Evolutionary conservation across 2,329 filamentous ascomycete genomes (phyloP).

Genomic region (Verticillium dahliae): DNA sequence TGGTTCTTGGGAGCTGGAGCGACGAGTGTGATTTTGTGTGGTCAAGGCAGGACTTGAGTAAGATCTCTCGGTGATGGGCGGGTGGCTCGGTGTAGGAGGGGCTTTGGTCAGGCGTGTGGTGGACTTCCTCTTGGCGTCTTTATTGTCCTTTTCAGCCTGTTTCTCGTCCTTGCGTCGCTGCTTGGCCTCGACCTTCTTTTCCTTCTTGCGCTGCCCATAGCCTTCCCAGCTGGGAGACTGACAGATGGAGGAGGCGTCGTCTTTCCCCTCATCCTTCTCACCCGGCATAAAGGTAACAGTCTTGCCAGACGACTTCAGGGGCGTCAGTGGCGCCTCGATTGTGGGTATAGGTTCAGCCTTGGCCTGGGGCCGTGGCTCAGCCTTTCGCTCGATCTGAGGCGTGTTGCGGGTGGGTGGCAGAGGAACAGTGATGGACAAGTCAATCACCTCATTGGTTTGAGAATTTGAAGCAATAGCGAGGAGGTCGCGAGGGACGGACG

Average conservation of each 20-base stretch:
- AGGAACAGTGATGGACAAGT: constrained; percentile 24
- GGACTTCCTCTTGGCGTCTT: constrained; percentile 25
- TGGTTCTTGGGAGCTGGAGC: neutral
- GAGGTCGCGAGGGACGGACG: neutral
- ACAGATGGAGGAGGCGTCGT: constrained; percentile 45
- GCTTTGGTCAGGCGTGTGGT: constrained; percentile 29
- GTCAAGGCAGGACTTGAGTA: neutral
- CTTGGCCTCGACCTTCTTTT: constrained; percentile 38
- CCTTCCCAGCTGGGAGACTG: constrained; percentile 58
- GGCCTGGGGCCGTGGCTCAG: neutral
- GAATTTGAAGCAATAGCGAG: neutral
- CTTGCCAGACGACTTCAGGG: constrained; percentile 24
- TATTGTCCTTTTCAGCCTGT: constrained; percentile 25
- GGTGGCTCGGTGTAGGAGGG: constrained; percentile 15
- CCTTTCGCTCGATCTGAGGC: neutral
- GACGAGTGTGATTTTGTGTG: neutral
- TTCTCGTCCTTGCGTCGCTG: constrained; percentile 36
- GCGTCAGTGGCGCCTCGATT: constrained; percentile 11
- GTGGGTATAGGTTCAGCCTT: constrained; percentile 9
- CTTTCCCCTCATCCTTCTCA: constrained; percentile 24
- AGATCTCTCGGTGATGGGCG: neutral
- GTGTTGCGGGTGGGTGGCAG: constrained; percentile 2
- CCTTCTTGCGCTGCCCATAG: constrained; percentile 45
- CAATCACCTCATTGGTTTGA: constrained; percentile 14
- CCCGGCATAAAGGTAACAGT: constrained; percentile 30